These are phyloP conservation scores for Morella rubra DNA, from an alignment of 306 rosid genomes.

Conservation along the genomic window DNA sequence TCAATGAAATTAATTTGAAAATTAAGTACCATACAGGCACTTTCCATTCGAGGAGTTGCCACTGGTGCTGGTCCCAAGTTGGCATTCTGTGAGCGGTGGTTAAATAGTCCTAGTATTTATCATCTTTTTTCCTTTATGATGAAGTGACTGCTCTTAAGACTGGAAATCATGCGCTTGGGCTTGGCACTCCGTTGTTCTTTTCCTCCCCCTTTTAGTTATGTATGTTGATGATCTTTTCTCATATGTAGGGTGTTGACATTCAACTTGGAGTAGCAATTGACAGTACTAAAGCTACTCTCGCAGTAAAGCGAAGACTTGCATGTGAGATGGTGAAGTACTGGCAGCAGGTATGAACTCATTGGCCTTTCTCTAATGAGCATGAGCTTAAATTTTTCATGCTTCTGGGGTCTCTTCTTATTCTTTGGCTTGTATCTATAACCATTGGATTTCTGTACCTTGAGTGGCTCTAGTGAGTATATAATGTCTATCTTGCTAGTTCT, in stretches of 20 bases:
- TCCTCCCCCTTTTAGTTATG: slow-evolving; percentile 2
- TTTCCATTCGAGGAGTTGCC: not conserved
- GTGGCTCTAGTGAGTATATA: not conserved
- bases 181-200: slow-evolving; percentile 4
- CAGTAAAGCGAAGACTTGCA: slow-evolving; percentile 97
- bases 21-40: not conserved
- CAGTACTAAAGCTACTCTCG: slow-evolving; percentile 97
- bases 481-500: not conserved
- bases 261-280: slow-evolving; percentile 98
- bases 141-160: not conserved
- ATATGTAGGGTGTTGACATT: slow-evolving; percentile 79
- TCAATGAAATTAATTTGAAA: not conserved
- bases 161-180: not conserved
- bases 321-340: slow-evolving; percentile 98
- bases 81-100: not conserved
- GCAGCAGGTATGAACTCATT: slow-evolving; percentile 74
- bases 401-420: not conserved
- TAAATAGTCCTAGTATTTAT: not conserved
- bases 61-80: not conserved
- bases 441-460: not conserved
- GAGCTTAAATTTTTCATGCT: not conserved
- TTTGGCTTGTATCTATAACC: not conserved
- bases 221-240: not conserved
- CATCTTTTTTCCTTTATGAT: not conserved
- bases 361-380: slow-evolving; percentile 1